phyloP scores from a whole-genome alignment of 2,329 filamentous ascomycete species.

The Stagonosporopsis rhizophila region DNA sequence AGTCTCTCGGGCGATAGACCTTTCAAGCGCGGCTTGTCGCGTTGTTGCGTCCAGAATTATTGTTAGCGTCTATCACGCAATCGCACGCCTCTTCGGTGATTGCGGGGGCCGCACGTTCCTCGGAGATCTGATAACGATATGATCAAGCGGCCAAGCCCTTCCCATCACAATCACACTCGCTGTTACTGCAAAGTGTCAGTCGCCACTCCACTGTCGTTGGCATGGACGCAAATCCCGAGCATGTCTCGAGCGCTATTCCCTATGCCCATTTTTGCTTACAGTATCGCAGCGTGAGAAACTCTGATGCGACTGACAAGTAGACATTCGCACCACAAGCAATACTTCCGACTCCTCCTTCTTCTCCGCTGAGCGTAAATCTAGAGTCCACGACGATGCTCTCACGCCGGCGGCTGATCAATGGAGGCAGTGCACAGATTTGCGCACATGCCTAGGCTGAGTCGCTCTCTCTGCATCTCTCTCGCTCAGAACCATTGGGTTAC shows the following conservation, averaged over 20 bases:
- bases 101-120: conserved; percentile 28
- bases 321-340: neutral
- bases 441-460: neutral
- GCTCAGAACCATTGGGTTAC: neutral
- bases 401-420: neutral
- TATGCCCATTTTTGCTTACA: neutral
- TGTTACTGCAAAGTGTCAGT: neutral
- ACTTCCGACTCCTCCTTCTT: neutral
- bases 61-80: conserved; percentile 40
- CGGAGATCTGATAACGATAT: conserved; percentile 30
- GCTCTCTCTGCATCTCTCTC: neutral
- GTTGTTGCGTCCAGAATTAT: conserved; percentile 34
- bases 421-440: neutral
- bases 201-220: neutral
- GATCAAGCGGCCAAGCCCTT: neutral
- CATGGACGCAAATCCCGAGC: neutral
- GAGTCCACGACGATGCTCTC: neutral
- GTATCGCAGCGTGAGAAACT: neutral
- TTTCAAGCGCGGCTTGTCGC: conserved; percentile 34
- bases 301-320: neutral
- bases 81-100: conserved; percentile 22
- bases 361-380: neutral
- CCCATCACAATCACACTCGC: neutral
- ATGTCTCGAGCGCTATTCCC: too few relatives aligned
- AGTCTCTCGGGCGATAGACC: conserved; percentile 34